Base-by-base conservation (phyloP, 345 rosid species). In the Reutealis trisperma region DNA sequence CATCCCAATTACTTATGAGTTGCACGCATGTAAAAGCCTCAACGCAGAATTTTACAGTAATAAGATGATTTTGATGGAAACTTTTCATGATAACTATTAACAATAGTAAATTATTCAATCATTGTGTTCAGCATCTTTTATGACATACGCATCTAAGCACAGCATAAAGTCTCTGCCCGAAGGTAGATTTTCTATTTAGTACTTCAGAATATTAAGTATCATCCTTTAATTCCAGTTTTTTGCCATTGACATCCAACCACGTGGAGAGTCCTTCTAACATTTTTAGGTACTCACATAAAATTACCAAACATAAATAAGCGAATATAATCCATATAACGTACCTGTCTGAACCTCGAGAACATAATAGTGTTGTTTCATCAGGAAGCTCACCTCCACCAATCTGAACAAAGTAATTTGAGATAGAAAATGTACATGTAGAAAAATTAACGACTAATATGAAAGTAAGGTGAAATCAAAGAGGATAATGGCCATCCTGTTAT, bases 281-380 rank as follows among this genome's bases (percentile, higher is more conserved):
- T 71, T 75, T 24, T 21, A 75, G 70, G 16, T 12, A 52, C 61
- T 34, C 72, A 34, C 11, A 4, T 32, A 57, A 58, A 61, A 79
- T 71, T 70, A 77, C 57, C 77, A 77, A 16, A 32, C 25, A 63
- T 24, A 1, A 19, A 54, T 30, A 75, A 8, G 25, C 70, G 8
- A 60, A 74, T 6, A 34, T 42, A 70, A 27, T 63, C 34, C 3
- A 59, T 13, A 73, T 2, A 58, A 59, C 90, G 77, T 78, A 96
- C 99, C 97, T 96, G 88, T 96, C 98, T 71, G 99, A 89, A 84
- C 96, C 98, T 83, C 97, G 97, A 69, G 88, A 87, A 78, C 99
- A 96, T 13, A 88, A 54, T 24, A 93, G 90, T 44, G 86, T 91
- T 61, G 99, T 93, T 81, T 96, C 97, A 81, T 96, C 97, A 45